Conservation (phyloP, 2,329 filamentous ascomycete genomes). For the Claviceps fusiformis region DNA sequence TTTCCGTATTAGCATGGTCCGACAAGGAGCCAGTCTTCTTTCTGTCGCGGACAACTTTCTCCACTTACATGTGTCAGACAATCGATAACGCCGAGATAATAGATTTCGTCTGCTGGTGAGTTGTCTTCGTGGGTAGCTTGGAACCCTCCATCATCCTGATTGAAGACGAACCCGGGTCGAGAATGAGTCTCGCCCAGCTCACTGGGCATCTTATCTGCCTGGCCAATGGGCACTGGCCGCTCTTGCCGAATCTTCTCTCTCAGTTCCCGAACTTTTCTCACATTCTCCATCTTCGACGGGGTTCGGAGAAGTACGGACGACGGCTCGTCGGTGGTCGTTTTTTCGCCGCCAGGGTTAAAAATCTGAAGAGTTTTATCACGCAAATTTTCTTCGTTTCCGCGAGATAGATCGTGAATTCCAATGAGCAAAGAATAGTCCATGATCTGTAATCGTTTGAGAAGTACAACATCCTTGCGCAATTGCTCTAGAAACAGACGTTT, state of each 20-base stretch:
- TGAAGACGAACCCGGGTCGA: constrained; percentile 66
- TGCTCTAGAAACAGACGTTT: constrained; percentile 81
- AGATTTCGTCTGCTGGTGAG: constrained; percentile 74
- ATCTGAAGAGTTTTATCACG: constrained; percentile 81
- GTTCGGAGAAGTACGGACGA: constrained; percentile 66
- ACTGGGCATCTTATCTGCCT: constrained; percentile 81
- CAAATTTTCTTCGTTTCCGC: constrained; percentile 91
- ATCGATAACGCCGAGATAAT: constrained; percentile 97
- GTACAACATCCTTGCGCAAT: constrained; percentile 70
- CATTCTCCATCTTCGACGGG: constrained; percentile 84
- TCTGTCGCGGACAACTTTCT: neutral
- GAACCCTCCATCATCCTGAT: constrained; percentile 87
- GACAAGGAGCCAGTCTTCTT: neutral
- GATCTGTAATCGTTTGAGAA: constrained; percentile 80
- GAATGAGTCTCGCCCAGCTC: constrained; percentile 65
- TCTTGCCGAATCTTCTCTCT: constrained; percentile 86
- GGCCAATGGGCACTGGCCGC: constrained; percentile 82
- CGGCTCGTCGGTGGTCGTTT: constrained; percentile 39
- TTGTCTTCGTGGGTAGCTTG: constrained; percentile 87
- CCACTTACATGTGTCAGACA: constrained; percentile 84
- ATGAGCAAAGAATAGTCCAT: constrained; percentile 98
- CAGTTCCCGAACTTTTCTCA: constrained; percentile 79
- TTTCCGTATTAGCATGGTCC: neutral
- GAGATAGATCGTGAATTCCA: constrained; percentile 79
- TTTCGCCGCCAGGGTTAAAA: constrained; percentile 76